A percentile compares a stretch with the other conserved stretches of the same genome.
Evolutionary conservation across 495 filamentous ascomycete species (phyloP).

Genomic region (Copromyces sp.): DNA sequence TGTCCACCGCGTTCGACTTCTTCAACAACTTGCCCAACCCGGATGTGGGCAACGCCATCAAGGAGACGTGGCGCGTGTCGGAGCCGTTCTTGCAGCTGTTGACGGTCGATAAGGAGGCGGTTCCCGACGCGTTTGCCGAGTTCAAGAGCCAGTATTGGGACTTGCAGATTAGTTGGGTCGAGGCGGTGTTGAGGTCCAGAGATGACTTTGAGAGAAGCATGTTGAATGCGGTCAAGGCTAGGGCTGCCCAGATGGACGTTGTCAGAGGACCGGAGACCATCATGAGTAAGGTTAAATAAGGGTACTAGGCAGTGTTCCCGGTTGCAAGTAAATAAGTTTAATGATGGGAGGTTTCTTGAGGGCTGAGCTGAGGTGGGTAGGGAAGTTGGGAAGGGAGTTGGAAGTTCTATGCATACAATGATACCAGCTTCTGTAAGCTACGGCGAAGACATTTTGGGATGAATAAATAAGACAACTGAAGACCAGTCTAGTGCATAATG

Average conservation of each 20-base stretch:
- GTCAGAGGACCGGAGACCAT: conserved; percentile 74
- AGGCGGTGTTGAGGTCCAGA: conserved; percentile 71
- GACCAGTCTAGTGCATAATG: background rate
- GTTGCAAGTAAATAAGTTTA: background rate
- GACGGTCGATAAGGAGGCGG: conserved; percentile 57
- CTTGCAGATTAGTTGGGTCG: conserved; percentile 91
- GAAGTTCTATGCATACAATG: background rate
- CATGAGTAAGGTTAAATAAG: conserved; percentile 77
- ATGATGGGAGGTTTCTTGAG: background rate
- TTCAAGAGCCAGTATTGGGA: conserved; percentile 92
- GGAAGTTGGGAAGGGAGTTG: background rate
- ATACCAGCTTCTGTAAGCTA: background rate
- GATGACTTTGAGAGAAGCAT: conserved; percentile 92
- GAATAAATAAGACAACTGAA: background rate
- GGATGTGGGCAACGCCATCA: conserved; percentile 50
- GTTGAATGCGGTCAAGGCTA: conserved; percentile 76
- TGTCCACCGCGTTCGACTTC: conserved; percentile 73
- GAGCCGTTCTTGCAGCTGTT: conserved; percentile 70
- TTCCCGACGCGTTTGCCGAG: conserved; percentile 67
- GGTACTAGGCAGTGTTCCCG: background rate
- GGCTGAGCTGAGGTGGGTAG: background rate
- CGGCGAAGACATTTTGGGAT: background rate
- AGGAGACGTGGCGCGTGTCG: conserved; percentile 83
- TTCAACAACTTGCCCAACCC: conserved; percentile 46
- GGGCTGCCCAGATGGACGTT: conserved; percentile 73